Percentiles rank a stretch among this genome's conserved stretches.
phyloP scores from a whole-genome alignment of 2,329 filamentous ascomycete species.

The Colletotrichum cereale region DNA sequence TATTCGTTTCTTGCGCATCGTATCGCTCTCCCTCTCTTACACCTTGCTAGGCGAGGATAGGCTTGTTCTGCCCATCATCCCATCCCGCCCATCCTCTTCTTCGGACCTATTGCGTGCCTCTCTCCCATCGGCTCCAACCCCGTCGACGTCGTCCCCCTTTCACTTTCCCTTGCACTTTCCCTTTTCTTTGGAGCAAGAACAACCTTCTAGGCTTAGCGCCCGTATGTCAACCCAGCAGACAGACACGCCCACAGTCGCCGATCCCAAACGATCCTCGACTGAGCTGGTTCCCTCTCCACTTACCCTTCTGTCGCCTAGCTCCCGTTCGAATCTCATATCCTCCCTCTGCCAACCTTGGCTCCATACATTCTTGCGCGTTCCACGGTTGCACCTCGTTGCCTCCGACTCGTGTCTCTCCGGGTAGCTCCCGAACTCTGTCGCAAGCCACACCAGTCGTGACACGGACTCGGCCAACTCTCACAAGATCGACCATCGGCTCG shows the following conservation, averaged over 20 bases:
- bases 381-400: not conserved
- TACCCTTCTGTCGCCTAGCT: not conserved
- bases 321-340: not conserved
- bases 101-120: not conserved
- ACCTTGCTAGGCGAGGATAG: not conserved
- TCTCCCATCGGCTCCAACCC: not conserved
- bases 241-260: not conserved
- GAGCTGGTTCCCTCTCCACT: not conserved
- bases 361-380: not conserved
- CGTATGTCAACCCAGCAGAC: not conserved
- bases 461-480: not conserved
- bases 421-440: slow-evolving; percentile 8
- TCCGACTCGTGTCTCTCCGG: slow-evolving; percentile 11
- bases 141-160: not conserved
- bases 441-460: slow-evolving; percentile 14
- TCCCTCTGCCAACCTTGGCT: not conserved
- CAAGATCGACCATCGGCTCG: not conserved
- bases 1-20: not conserved
- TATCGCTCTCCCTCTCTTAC: not conserved
- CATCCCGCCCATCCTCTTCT: not conserved
- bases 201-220: not conserved
- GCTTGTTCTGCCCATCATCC: no score
- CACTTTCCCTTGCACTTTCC: not conserved
- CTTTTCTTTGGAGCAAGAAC: not conserved
- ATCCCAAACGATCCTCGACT: not conserved